Evolutionary conservation across 2,329 filamentous ascomycete species (phyloP).

Genomic region (Hypoxylon sp.): DNA sequence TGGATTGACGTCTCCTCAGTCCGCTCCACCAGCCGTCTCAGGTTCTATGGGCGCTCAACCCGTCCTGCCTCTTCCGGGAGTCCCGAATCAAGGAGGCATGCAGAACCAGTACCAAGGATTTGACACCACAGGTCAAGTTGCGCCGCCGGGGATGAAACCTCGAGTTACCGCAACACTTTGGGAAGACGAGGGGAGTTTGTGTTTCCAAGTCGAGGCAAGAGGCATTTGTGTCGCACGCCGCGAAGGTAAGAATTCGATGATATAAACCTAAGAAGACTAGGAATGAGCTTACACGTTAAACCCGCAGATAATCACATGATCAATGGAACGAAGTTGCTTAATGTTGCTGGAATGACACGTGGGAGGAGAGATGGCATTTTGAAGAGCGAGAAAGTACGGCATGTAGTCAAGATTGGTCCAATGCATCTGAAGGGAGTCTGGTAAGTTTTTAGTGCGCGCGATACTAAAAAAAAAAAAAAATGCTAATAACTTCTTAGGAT

Average conservation of each 20-base stretch:
- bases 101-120: conserved; percentile 67
- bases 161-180: conserved; percentile 95
- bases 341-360: conserved; percentile 97
- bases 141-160: conserved; percentile 94
- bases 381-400: conserved; percentile 95
- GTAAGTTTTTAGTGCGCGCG: conserved; percentile 61
- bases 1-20: conserved; percentile 82
- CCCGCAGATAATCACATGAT: conserved; percentile 91
- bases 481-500: conserved; percentile 69
- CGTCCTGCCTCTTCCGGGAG: conserved; percentile 75
- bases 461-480: neutral
- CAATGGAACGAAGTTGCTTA: conserved; percentile 95
- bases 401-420: conserved; percentile 98
- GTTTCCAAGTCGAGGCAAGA: conserved; percentile 96
- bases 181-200: conserved; percentile 97
- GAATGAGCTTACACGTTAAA: conserved; percentile 31
- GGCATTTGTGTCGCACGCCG: conserved; percentile 94
- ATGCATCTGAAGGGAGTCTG: conserved; percentile 99
- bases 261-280: neutral
- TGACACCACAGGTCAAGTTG: conserved; percentile 91
- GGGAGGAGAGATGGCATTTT: conserved; percentile 94
- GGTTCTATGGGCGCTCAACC: conserved; percentile 73
- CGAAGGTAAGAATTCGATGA: conserved; percentile 69
- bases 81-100: conserved; percentile 59
- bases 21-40: conserved; percentile 69